Percentiles rank a stretch among this genome's conserved stretches.
These are phyloP conservation scores for Spiromyces aspiralis DNA, from an alignment of 371 early-diverging fungal species.

Conservation along the genomic window DNA sequence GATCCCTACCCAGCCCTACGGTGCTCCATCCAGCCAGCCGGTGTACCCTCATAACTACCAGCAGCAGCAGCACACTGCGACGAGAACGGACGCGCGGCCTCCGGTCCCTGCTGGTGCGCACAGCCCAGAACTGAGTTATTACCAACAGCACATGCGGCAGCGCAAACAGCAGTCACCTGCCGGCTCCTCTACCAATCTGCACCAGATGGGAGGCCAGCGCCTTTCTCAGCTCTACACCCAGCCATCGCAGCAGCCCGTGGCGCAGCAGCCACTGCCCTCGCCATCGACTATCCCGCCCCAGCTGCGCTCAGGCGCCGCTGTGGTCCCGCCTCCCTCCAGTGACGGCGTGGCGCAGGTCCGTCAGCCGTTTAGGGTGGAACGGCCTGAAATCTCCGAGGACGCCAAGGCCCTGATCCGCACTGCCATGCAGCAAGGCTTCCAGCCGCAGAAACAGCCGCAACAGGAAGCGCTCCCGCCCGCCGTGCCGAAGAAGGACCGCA, in stretches of 20 bases:
- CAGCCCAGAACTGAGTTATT: constrained; percentile 12
- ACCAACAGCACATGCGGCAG: constrained; percentile 26
- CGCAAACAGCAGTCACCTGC: constrained; percentile 14
- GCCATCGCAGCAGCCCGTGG: too few species aligned
- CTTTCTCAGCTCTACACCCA: too few species aligned
- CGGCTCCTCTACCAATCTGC: too few species aligned
- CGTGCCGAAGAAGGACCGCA: constrained; percentile 5
- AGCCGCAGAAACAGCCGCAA: constrained; percentile 1
- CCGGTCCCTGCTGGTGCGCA: neutral
- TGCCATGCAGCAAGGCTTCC: constrained; percentile 9
- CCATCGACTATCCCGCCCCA: neutral
- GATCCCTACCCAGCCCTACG: neutral
- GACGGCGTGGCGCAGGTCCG: neutral
- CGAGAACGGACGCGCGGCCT: neutral
- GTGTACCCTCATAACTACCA: neutral
- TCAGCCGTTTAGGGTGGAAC: neutral
- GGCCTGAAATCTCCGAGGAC: constrained; percentile 6
- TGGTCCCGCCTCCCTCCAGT: neutral
- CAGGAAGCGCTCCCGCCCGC: neutral
- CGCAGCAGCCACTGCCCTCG: constrained; percentile 6
- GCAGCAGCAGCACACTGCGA: too few species aligned
- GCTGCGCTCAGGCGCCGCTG: neutral
- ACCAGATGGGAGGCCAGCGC: too few species aligned
- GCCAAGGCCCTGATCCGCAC: constrained; percentile 17
- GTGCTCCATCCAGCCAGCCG: neutral